Base-by-base conservation (phyloP, 2,329 filamentous ascomycete genomes). In the Graphium sp. region DNA sequence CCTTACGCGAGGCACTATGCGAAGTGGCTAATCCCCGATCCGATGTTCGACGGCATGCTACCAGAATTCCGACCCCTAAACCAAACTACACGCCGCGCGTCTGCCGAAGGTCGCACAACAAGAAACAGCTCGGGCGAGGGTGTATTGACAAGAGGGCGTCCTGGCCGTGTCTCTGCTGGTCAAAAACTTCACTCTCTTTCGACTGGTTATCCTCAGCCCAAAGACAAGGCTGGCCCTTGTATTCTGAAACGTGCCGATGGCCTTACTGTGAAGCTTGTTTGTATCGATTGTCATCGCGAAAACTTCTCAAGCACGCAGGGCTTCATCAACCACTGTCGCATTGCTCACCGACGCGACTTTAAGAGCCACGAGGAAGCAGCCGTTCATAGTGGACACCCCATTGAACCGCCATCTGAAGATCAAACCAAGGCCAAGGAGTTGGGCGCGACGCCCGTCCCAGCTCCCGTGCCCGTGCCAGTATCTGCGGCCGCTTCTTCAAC, bases 311-410 rank as follows among this genome's bases (percentile, higher is more conserved):
- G 85, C 55, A 91, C 85, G 0, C 89, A 95, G 51, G 89, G 89
- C n/a, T 95, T 95, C 54, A 89, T 98, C 56, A 98, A 98, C 46
- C 89, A 98, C 48, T 95, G 87, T 48, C 83, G 89, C 32, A 95
- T 98, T 42, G 84, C 85, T 16, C 89, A 98, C 54, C 80, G 78
- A 47, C 69, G 82, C 34, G 84, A 91, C 37, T 95, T 85, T 60
- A 87, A 92, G 55, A 94, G 83, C 41, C 89, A 98, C 45, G 87
- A 95, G 49, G 82, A 85, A 44, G 89, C 89, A 36, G 89, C 87
- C 19, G 66, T 85, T 32, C 78, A 80, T 34, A 91, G 83, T 41
- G 89, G 89, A 29, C 75, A 85, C 39, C 72, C 78, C 9, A 71
- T 93, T 33, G 80, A 92, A 11, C 26, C n/a, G n/a, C n/a, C n/a